Evolutionary conservation across 768 basidiomycete species (phyloP).

Genomic region (Mrakia frigida): DNA sequence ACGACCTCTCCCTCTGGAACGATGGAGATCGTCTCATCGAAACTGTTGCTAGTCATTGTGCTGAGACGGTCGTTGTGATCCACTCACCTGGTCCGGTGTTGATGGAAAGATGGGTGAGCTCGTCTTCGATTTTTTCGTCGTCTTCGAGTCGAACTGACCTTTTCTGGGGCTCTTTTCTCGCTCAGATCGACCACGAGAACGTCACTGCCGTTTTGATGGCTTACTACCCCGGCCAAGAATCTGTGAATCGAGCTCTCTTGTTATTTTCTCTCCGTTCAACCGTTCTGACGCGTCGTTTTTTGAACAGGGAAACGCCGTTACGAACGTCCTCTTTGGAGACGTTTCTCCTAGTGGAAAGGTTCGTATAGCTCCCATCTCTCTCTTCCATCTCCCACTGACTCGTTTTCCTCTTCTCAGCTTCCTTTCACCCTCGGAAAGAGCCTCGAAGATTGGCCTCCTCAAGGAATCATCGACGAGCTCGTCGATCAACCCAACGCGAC

Average conservation of each 20-base stretch:
- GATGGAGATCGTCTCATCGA: constrained; percentile 27
- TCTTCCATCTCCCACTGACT: too few relatives aligned
- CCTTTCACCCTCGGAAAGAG: constrained; percentile 72
- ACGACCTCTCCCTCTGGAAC: constrained; percentile 32
- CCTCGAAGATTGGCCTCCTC: constrained; percentile 52
- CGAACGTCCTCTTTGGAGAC: constrained; percentile 63
- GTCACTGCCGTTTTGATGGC: constrained; percentile 26
- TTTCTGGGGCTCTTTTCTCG: not conserved
- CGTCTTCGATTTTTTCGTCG: not conserved
- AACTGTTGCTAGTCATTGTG: constrained; percentile 19
- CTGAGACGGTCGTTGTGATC: constrained; percentile 22
- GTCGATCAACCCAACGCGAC: constrained; percentile 21
- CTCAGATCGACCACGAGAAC: constrained; percentile 28
- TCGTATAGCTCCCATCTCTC: not conserved
- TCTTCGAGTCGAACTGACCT: not conserved
- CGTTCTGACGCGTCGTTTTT: not conserved
- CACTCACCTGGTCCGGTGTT: not conserved
- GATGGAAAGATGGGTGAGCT: constrained; percentile 26
- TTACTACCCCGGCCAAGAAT: constrained; percentile 54
- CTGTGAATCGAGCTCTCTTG: constrained; percentile 39
- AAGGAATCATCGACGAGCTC: constrained; percentile 16
- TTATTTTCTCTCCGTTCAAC: not conserved
- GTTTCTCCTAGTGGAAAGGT: constrained; percentile 65
- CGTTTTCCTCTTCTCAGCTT: constrained; percentile 39
- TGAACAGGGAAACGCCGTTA: constrained; percentile 54